Evolutionary conservation across 2,329 filamentous ascomycete species (phyloP).

Genomic region (Lasiodiplodia sp.): DNA sequence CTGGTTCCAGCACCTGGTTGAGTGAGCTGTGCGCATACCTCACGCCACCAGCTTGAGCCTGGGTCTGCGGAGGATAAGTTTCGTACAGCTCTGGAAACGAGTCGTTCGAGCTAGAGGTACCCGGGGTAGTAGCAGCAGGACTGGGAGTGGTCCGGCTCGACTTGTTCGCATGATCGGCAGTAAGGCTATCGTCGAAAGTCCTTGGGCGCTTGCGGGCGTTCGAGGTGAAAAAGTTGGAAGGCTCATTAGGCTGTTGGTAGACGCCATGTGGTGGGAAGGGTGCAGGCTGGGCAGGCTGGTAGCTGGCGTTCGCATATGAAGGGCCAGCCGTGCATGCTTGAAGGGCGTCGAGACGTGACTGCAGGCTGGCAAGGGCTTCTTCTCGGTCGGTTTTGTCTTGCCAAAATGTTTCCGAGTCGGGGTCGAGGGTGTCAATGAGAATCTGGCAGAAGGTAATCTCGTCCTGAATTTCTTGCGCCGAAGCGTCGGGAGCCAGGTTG

Average conservation of each 20-base stretch:
- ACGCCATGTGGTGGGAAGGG: not conserved
- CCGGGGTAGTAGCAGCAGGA: constrained; percentile 18
- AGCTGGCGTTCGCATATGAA: not conserved
- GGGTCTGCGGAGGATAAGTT: constrained; percentile 1
- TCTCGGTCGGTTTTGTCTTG: not conserved
- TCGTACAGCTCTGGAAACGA: constrained; percentile 18
- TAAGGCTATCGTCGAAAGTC: constrained; percentile 13
- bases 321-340: constrained; percentile 1
- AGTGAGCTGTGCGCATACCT: constrained; percentile 19
- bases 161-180: constrained; percentile 20
- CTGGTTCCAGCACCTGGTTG: constrained; percentile 5
- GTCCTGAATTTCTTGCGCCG: constrained; percentile 17
- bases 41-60: constrained; percentile 15
- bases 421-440: constrained; percentile 26
- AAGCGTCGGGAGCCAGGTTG: constrained; percentile 8
- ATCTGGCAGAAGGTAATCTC: constrained; percentile 29
- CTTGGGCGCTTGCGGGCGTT: constrained; percentile 11
- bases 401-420: constrained; percentile 17
- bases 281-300: not conserved
- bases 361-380: not conserved
- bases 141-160: constrained; percentile 20
- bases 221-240: not conserved
- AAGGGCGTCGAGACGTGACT: not conserved
- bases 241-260: not conserved
- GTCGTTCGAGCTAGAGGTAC: constrained; percentile 22